Base-by-base conservation (phyloP, 441 rosid species). In the Pelargonium fulgidum region DNA sequence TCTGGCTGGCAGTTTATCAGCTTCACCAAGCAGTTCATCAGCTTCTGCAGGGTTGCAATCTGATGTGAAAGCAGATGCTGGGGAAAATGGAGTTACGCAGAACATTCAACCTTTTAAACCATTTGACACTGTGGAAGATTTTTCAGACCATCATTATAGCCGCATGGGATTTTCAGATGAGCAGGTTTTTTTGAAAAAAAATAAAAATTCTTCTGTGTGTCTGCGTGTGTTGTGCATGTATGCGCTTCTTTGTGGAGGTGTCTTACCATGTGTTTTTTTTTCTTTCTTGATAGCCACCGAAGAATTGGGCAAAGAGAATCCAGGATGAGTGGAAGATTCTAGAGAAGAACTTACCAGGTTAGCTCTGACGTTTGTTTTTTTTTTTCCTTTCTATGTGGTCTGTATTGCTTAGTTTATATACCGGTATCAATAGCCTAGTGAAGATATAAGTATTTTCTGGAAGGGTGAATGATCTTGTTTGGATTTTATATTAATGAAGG, bases 271-370 rank as follows among this genome's bases (percentile, higher is more conserved):
- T 13, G 13, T 44, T 7, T 12, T n/a, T 22, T 12, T 61, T n/a
- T n/a, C n/a, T n/a, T 20, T 20, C 52, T 19, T 67, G n/a, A 69
- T 58, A 86, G 89, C 85, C 68, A 14, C 66, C 81, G 1, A 81
- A 77, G 62, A 72, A 70, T 67, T 87, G 89, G 91, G 83, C 78
- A 0, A 85, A 76, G 76, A 68, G 75, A 78, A 85, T 87, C 58
- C 86, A 81, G 59, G 85, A 81, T 1, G 91, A 85, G 72, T 87
- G 89, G 89, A 78, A 72, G 62, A 87, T 78, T 76, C 73, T 87
- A 67, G 87, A 85, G 71, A 79, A 75, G 52, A 75, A 78, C 67
- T 74, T 83, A 63, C 87, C 91, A 47, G 88, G 91, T 83, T 65
- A 73, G 75, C 71, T 73, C 47, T 58, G 33, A 17, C 61, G 24